Conservation (phyloP, 2,329 filamentous ascomycete species). For the Monosporascus sp. region DNA sequence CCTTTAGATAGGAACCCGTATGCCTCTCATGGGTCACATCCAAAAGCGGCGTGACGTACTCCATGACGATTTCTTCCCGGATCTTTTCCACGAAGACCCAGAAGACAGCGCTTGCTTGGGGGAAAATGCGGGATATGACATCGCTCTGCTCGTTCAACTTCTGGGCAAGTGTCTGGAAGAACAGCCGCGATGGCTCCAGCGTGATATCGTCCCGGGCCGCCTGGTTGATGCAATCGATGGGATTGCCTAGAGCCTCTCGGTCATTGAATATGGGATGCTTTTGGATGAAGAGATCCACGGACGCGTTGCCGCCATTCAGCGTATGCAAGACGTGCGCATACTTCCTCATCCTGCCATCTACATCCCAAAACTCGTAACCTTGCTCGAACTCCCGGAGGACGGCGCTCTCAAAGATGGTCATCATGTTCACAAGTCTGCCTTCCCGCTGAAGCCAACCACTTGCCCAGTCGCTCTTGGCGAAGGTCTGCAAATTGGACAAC, state of each 20-base stretch:
- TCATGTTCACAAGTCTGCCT: conserved; percentile 68
- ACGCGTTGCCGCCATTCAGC: conserved; percentile 74
- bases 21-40: conserved; percentile 79
- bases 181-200: conserved; percentile 72
- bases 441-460: conserved; percentile 67
- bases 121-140: conserved; percentile 79
- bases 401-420: conserved; percentile 81
- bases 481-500: conserved; percentile 72
- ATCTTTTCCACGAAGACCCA: conserved; percentile 77
- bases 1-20: conserved; percentile 74
- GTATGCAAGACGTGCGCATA: conserved; percentile 82
- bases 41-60: conserved; percentile 80
- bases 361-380: conserved; percentile 82
- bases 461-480: conserved; percentile 75
- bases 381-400: conserved; percentile 89
- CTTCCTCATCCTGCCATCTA: conserved; percentile 80
- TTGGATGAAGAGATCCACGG: conserved; percentile 79
- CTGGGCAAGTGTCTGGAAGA: conserved; percentile 69
- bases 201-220: conserved; percentile 62
- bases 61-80: conserved; percentile 76
- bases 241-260: conserved; percentile 63
- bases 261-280: conserved; percentile 81
- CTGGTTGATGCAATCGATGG: conserved; percentile 76
- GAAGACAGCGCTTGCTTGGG: conserved; percentile 64
- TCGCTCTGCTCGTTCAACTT: conserved; percentile 78